Evolutionary conservation across 192 early-diverging fungal species (phyloP), one percentile per base, ranked within the genome.

Genomic region (Backusella liffmaniae): DNA sequence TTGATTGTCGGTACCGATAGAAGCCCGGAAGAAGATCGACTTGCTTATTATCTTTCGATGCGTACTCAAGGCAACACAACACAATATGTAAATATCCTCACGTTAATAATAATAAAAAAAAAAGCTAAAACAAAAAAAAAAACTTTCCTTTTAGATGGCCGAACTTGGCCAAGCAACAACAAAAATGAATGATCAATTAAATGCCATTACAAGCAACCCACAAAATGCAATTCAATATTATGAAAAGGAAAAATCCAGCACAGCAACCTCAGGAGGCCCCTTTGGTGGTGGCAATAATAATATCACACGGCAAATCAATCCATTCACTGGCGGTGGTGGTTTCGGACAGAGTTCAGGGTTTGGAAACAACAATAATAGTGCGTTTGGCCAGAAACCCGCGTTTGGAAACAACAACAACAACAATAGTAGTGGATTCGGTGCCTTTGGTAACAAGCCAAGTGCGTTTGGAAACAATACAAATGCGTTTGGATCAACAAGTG

Each of bases 11-110:
- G 89, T 15, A 89, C 86, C 13, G 92, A 93, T 70, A 73, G 86
- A 71, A 88, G 87, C 65, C 87, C 85, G 15, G 92, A 93, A 77
- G 92, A 93, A 66, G 82, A 86, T 71, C 83, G 90, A 9, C 56
- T 89, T 8, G 82, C 85, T 36, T 91, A 84, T 62, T 85, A 84
- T 42, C 37, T 76, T 37, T 76, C 83, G 42, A 79, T 76, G 77
- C 76, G 71, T n/a, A 39, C 62, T 36, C 36, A 18, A 67, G 67
- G 72, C 71, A 59, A 82, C 73, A 56, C 44, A 32, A 62, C 4
- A 36, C 77, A 76, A 79, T 82, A 73, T 70, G 81, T 77, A 73
- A 69, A 70, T 66, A 35, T 26, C 34, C 49, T 3, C 42, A 7
- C 8, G 10, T 7, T 41, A 10, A 41, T 10, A 41, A 41, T 10